Base-by-base conservation (phyloP, 306 rosid species). In the Cotoneaster glaucophyllus region DNA sequence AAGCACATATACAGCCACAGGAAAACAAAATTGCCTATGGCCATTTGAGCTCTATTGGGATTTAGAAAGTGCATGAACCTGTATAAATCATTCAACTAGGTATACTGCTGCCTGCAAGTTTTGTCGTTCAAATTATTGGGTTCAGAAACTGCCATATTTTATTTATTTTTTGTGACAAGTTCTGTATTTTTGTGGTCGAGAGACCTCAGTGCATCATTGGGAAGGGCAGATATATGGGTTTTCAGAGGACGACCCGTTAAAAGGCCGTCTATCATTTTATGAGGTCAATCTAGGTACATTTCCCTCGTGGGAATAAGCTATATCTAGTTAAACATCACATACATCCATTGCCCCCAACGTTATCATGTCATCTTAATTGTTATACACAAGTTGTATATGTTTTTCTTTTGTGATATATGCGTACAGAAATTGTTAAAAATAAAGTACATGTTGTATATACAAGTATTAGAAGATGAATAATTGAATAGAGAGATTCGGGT, bases 61-160 rank as follows among this genome's bases (percentile, higher is more conserved):
- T 52, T 26, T 26, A 13, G 19, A 15, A 37, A 53, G 64, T 78
- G 77, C 82, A 74, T 77, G 85, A 82, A 82, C 82, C 58, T 77
- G 85, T 62, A 78, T 5, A 37, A 41, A 29, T 77, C 82, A 62
- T 68, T 67, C 43, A 29, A 24, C 24, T 41, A 17, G 25, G 64
- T 69, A 41, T 48, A 14, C 11, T 13, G 21, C 8, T 61, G 21
- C 54, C 54, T 15, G 15, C 54, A 50, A 50, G 41, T 37, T 37
- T 50, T 61, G 12, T 57, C 29, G 8, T 57, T 57, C 29, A 0
- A 22, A 24, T 58, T 58, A 58, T 58, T 24, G 64, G 29, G 54
- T 0, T 50, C 21, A 5, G 54, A 50, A 50, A 50, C 21, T 15
- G 54, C 54, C 54, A 48, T 50, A 18, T 50, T 50, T 24, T 58